These are phyloP conservation scores for Apiotrichum gamsii DNA, from an alignment of 1,284 basidiomycete species.

Conservation along the genomic window DNA sequence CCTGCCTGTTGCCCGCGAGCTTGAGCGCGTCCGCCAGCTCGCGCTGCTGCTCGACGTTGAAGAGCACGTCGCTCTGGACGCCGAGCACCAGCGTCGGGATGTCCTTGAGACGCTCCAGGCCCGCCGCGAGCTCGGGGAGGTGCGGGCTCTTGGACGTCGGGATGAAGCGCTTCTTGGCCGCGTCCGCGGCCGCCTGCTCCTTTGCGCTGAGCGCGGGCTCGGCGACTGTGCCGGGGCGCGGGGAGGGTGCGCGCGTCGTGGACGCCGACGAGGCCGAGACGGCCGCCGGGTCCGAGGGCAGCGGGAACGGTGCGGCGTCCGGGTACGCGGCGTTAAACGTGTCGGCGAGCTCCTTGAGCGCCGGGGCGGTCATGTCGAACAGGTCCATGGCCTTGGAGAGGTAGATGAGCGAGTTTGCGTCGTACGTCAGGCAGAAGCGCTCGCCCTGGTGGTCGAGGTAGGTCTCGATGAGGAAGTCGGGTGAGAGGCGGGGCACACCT, in stretches of 20 bases:
- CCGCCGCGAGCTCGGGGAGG: constrained; percentile 73
- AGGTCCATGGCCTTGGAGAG: constrained; percentile 99
- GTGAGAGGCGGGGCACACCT: constrained; percentile 45
- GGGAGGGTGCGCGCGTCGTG: constrained; percentile 4
- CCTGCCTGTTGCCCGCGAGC: constrained; percentile 76
- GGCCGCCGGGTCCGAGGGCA: constrained; percentile 31
- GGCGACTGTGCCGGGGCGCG: constrained; percentile 1
- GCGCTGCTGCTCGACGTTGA: constrained; percentile 94
- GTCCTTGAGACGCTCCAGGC: constrained; percentile 66
- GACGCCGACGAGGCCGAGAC: constrained; percentile 24
- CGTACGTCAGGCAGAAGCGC: constrained; percentile 96
- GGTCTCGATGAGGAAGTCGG: constrained; percentile 97
- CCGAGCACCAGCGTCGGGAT: constrained; percentile 85
- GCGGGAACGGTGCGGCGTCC: constrained; percentile 40
- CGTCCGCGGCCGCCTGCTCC: not conserved
- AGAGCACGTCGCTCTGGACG: constrained; percentile 93
- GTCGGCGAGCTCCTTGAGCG: constrained; percentile 61
- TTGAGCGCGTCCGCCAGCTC: constrained; percentile 89
- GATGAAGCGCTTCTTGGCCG: constrained; percentile 44
- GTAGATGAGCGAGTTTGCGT: constrained; percentile 98
- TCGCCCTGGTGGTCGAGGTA: constrained; percentile 97
- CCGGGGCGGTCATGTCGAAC: constrained; percentile 85
- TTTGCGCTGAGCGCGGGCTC: not conserved
- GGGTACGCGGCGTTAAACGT: constrained; percentile 39
- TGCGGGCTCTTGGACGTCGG: constrained; percentile 59